These are phyloP conservation scores for Mycena belliarum DNA, from an alignment of 768 basidiomycete genomes.

Conservation along the genomic window DNA sequence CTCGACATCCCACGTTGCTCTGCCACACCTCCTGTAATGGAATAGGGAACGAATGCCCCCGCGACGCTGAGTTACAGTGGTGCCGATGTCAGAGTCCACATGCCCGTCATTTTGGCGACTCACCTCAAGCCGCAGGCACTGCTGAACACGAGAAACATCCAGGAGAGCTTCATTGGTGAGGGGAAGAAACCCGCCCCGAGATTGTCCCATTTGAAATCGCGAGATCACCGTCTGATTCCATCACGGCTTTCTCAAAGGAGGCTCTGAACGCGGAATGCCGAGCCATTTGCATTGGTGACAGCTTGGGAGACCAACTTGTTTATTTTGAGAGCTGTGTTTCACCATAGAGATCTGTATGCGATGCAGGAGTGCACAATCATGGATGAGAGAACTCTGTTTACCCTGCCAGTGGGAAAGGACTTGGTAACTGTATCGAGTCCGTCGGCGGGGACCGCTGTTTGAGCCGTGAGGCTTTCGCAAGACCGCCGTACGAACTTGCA, in stretches of 20 bases:
- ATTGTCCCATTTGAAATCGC: neutral
- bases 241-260: neutral
- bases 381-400: too few species aligned
- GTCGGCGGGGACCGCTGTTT: too few species aligned
- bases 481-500: too few species aligned
- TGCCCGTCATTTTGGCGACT: neutral
- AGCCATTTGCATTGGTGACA: neutral
- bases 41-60: too few species aligned
- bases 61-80: neutral
- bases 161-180: neutral
- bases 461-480: too few species aligned
- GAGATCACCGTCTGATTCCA: conserved; percentile 2
- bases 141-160: neutral
- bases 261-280: too few species aligned
- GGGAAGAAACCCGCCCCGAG: neutral
- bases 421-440: too few species aligned
- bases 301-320: neutral
- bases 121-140: neutral
- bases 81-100: neutral
- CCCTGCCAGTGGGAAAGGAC: too few species aligned
- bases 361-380: too few species aligned
- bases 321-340: neutral
- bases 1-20: too few species aligned
- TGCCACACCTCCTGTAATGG: too few species aligned
- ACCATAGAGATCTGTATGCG: conserved; percentile 3